A percentile compares a stretch with the other conserved stretches of the same genome.
Evolutionary conservation across 225 moss, liverwort and hornwort genomes (phyloP).

Genomic region (Bryum argenteum): DNA sequence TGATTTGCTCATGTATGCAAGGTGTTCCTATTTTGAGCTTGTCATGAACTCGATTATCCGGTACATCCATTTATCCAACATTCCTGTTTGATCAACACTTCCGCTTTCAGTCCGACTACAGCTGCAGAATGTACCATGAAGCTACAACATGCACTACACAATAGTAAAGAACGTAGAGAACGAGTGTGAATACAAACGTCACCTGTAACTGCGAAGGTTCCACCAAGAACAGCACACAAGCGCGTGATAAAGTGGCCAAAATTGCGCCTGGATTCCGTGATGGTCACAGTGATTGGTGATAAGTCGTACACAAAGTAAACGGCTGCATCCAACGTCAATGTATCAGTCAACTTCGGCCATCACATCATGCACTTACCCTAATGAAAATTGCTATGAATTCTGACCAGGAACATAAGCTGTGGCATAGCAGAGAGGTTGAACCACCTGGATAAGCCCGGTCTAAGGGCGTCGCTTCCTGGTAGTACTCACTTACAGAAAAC

Average conservation of each 20-base stretch:
- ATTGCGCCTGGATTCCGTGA: slow-evolving; percentile 73
- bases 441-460: slow-evolving; percentile 86
- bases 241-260: slow-evolving; percentile 89
- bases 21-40: slow-evolving; percentile 34
- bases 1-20: neutral
- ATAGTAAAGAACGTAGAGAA: neutral
- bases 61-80: slow-evolving; percentile 88
- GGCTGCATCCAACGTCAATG: slow-evolving; percentile 50
- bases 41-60: slow-evolving; percentile 53
- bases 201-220: slow-evolving; percentile 88
- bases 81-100: slow-evolving; percentile 51
- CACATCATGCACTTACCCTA: slow-evolving; percentile 2
- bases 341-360: slow-evolving; percentile 8
- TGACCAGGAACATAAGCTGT: neutral
- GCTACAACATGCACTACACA: neutral
- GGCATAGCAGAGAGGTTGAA: neutral
- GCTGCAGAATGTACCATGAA: neutral
- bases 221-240: slow-evolving; percentile 84
- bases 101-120: slow-evolving; percentile 16
- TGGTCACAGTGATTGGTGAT: slow-evolving; percentile 84
- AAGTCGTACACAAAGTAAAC: slow-evolving; percentile 89
- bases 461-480: slow-evolving; percentile 50
- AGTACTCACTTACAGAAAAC: slow-evolving; percentile 90
- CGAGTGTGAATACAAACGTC: neutral
- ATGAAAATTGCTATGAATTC: neutral